phyloP scores from a whole-genome alignment of 768 basidiomycete species.

The Psilocybe cubensis region DNA sequence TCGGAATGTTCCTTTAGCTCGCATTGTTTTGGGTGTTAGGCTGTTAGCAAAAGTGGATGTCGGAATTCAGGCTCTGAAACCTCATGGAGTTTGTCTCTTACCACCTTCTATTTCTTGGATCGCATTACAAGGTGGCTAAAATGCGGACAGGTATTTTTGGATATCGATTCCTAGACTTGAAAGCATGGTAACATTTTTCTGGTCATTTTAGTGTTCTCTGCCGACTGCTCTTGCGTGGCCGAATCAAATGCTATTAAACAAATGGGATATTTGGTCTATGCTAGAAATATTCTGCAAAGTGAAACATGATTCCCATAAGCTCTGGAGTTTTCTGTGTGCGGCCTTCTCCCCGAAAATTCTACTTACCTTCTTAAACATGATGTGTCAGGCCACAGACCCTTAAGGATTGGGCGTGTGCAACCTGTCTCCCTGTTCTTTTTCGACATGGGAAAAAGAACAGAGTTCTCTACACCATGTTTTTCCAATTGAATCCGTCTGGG shows the following conservation, averaged over 20 bases:
- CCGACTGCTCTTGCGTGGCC: not conserved
- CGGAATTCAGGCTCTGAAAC: not conserved
- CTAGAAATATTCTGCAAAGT: not conserved
- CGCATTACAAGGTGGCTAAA: not conserved
- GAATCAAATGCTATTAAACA: not conserved
- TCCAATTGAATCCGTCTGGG: not conserved
- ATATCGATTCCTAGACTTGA: not conserved
- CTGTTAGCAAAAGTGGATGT: not conserved
- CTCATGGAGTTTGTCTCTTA: not conserved
- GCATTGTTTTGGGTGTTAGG: not conserved
- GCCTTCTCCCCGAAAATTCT: conserved; percentile 3
- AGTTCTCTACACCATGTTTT: not conserved
- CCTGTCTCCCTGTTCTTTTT: conserved; percentile 9
- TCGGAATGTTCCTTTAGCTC: not conserved
- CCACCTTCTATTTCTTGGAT: not conserved
- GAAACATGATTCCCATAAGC: no score
- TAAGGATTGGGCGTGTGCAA: not conserved
- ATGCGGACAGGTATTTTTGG: not conserved
- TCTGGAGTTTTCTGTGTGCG: not conserved
- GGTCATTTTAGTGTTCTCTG: not conserved
- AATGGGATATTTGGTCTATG: not conserved
- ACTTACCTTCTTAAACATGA: conserved; percentile 2
- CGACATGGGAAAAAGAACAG: conserved; percentile 15
- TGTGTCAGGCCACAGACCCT: conserved; percentile 9
- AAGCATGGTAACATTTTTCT: not conserved